phyloP scores from a whole-genome alignment of 495 filamentous ascomycete genomes.

The Sporormia fimetaria region DNA sequence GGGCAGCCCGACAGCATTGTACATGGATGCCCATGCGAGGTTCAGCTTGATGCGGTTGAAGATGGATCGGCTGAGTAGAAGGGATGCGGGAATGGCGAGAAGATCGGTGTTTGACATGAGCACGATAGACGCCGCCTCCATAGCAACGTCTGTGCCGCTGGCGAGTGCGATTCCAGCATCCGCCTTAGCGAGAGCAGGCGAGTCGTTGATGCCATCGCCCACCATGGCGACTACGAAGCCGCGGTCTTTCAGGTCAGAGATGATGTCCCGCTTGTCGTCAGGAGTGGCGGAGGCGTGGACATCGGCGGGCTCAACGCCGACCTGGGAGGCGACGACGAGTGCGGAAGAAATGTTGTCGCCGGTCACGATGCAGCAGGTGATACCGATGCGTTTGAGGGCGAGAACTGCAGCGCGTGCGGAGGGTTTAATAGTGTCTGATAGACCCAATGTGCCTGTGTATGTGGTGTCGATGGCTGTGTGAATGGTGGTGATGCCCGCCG shows the following conservation, averaged over 20 bases:
- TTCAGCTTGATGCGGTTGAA: slow-evolving; percentile 92
- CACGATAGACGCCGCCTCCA: slow-evolving; percentile 94
- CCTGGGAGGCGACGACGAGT: slow-evolving; percentile 63
- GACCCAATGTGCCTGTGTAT: slow-evolving; percentile 70
- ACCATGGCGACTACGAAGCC: slow-evolving; percentile 90
- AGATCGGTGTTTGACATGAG: slow-evolving; percentile 88
- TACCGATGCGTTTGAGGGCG: slow-evolving; percentile 73
- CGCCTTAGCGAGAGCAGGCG: slow-evolving; percentile 84
- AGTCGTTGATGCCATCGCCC: slow-evolving; percentile 98
- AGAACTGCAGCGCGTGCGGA: slow-evolving; percentile 71
- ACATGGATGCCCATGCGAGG: slow-evolving; percentile 78
- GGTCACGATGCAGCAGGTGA: slow-evolving; percentile 83
- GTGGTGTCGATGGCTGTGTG: slow-evolving; percentile 74
- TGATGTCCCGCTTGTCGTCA: slow-evolving; percentile 75
- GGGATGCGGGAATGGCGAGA: slow-evolving; percentile 75
- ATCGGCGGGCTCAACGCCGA: slow-evolving; percentile 64
- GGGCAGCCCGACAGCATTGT: slow-evolving; percentile 85
- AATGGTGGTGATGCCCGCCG: slow-evolving; percentile 70
- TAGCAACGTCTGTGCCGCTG: slow-evolving; percentile 89
- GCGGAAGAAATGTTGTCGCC: slow-evolving; percentile 81
- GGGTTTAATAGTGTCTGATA: slow-evolving; percentile 83
- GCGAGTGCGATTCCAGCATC: slow-evolving; percentile 87
- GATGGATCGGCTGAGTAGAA: slow-evolving; percentile 72
- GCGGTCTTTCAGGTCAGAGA: slow-evolving; percentile 56
- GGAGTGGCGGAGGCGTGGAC: slow-evolving; percentile 78